Base-by-base conservation (phyloP, 139 green algal genomes). In the Raphidocelis subcapitata region DNA sequence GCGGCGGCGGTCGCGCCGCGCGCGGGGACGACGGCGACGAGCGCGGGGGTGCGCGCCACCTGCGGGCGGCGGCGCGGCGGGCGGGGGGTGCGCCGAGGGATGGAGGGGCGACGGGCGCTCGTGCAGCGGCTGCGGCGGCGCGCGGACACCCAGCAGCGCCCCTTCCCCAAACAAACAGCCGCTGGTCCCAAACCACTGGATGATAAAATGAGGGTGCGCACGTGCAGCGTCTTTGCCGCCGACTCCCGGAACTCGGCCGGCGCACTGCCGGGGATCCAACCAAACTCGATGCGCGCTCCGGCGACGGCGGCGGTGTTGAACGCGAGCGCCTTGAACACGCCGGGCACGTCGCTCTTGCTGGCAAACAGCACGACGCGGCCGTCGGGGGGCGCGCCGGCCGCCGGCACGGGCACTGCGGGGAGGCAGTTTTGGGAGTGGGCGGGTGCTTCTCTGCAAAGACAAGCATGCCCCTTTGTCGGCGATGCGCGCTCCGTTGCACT, bases 261-360 rank as follows among this genome's bases (percentile, higher is more conserved):
- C 10, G 26, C 3, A 3, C 31, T 5, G 23, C 65, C 57, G 8
- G 37, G 33, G 24, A 57, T 70, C 70, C 70, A 77, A 10, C 46
- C 61, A 64, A 77, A 77, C 70, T 64, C 33, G 31, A 70, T 16
- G 32, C 62, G 31, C 41, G 12, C 8, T 8, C 41, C 41, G 2
- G 70, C 61, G 29, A 54, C 62, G 44, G 59, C 69, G 33, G 31
- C 24, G 15, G 59, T 52, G 28, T 77, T 46, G 37, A 37, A 26
- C 8, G 70, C 70, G 2, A 77, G 70, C 21, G 70, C 70, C 49
- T 77, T 77, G 61, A 70, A 77, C 5, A 77, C 54, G n/a, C 61
- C 70, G 8, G 70, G 70, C 10, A 77, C 70, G 1, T 68, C 44
- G 3, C n/a, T 20, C 46, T 70, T 77, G 24, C 31, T 47, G 16